Evolutionary conservation across 2,329 filamentous ascomycete species (phyloP).

Genomic region (Sarocladium kiliense): DNA sequence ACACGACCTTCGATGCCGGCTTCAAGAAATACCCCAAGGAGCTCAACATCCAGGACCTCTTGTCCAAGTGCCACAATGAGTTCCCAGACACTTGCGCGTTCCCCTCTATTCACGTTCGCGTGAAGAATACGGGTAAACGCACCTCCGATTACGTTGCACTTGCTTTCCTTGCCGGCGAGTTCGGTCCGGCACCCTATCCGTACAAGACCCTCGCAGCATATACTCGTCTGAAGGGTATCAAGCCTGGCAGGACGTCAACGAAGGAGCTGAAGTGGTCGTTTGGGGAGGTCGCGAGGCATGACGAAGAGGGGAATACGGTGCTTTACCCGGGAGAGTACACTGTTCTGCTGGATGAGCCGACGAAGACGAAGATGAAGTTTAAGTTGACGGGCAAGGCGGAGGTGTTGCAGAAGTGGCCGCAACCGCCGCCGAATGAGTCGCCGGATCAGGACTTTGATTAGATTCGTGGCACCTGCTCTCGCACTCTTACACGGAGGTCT

Average conservation of each 20-base stretch:
- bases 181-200: slow-evolving; percentile 44
- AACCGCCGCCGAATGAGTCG: slow-evolving; percentile 4
- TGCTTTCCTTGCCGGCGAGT: slow-evolving; percentile 40
- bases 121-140: slow-evolving; percentile 41
- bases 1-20: slow-evolving; percentile 43
- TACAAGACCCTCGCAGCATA: slow-evolving; percentile 49
- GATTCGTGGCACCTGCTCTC: not conserved
- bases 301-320: slow-evolving; percentile 43
- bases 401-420: slow-evolving; percentile 32
- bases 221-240: slow-evolving; percentile 34
- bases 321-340: slow-evolving; percentile 50
- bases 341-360: slow-evolving; percentile 38
- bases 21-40: slow-evolving; percentile 9
- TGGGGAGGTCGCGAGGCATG: slow-evolving; percentile 42
- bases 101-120: slow-evolving; percentile 24
- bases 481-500: no score
- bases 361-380: slow-evolving; percentile 35
- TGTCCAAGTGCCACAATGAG: slow-evolving; percentile 25
- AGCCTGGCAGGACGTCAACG: slow-evolving; percentile 17
- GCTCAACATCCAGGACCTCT: slow-evolving; percentile 28
- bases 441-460: slow-evolving; percentile 2
- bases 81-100: slow-evolving; percentile 39
- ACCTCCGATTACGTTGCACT: slow-evolving; percentile 49
- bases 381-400: slow-evolving; percentile 37
- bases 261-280: slow-evolving; percentile 36